These are phyloP conservation scores for Zanthoxylum bungeanum DNA, from an alignment of 345 rosid genomes.

Conservation along the genomic window DNA sequence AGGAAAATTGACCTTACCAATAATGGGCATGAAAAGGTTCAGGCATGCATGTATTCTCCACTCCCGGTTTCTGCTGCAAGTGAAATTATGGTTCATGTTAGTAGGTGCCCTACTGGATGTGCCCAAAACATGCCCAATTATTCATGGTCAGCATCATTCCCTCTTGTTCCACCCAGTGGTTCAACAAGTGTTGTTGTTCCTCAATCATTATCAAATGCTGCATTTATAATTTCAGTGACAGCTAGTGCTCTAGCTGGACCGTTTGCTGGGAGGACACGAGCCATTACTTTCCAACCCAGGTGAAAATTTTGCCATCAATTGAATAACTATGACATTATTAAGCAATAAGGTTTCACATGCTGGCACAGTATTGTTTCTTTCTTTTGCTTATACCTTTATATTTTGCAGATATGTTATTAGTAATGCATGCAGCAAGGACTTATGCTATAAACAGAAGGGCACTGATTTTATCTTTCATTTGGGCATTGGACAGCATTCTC, in stretches of 20 bases:
- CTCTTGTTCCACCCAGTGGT: constrained; percentile 79
- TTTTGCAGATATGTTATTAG: constrained; percentile 74
- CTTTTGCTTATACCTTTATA: neutral
- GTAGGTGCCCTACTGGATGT: constrained; percentile 43
- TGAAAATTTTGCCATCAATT: constrained; percentile 14
- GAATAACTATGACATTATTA: neutral
- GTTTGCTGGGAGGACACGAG: constrained; percentile 70
- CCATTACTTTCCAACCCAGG: constrained; percentile 91
- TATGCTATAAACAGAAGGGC: constrained; percentile 87
- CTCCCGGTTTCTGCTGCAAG: constrained; percentile 39
- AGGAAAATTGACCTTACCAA: constrained; percentile 39
- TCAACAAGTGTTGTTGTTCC: constrained; percentile 77
- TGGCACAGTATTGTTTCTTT: neutral
- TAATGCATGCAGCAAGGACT: constrained; percentile 79
- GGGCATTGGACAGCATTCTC: constrained; percentile 71
- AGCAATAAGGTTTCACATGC: neutral
- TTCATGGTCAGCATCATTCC: constrained; percentile 78
- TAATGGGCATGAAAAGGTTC: constrained; percentile 49
- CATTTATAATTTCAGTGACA: constrained; percentile 72
- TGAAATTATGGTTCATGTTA: constrained; percentile 58
- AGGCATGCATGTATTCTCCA: constrained; percentile 75
- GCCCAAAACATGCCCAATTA: constrained; percentile 36
- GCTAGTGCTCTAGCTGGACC: constrained; percentile 61
- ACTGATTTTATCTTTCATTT: constrained; percentile 57
- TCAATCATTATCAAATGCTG: constrained; percentile 55